Evolutionary conservation across 2,329 filamentous ascomycete genomes (phyloP).

Genomic region (Pyricularia pennisetigena): DNA sequence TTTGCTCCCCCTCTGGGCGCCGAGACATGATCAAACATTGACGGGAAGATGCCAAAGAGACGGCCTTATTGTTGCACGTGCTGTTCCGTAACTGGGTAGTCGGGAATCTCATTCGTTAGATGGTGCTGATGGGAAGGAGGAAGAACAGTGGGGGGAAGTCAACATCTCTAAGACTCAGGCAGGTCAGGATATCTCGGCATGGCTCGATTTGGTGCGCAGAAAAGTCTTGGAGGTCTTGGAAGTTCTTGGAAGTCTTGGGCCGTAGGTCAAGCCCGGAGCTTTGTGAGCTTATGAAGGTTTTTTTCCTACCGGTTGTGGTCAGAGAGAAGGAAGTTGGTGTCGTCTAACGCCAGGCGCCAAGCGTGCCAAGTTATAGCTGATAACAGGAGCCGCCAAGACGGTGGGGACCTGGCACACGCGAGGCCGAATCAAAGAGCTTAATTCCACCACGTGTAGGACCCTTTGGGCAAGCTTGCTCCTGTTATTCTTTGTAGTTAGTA

Average conservation of each 20-base stretch:
- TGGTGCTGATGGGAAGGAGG: background rate
- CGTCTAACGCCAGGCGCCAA: background rate
- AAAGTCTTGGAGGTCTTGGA: background rate
- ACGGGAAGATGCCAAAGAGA: background rate
- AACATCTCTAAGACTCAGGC: background rate
- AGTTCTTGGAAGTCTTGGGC: background rate
- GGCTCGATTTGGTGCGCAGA: background rate
- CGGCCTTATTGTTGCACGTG: conserved; percentile 1
- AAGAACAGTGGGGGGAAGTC: background rate
- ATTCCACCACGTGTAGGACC: conserved; percentile 2
- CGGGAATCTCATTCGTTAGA: background rate
- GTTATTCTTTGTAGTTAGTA: too few relatives aligned
- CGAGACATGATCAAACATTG: background rate
- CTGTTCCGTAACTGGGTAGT: background rate
- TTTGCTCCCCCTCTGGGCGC: background rate
- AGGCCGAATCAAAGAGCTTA: conserved; percentile 4
- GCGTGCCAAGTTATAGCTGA: background rate
- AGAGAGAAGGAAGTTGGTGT: background rate
- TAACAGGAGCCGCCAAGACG: background rate
- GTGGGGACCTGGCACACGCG: background rate
- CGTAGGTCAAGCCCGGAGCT: background rate
- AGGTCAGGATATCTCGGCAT: conserved; percentile 4
- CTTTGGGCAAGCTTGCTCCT: background rate
- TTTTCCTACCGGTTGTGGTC: background rate
- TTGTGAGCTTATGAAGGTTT: background rate